Evolutionary conservation across 2,329 filamentous ascomycete species (phyloP).

Genomic region (Colletotrichum gloeosporioides): DNA sequence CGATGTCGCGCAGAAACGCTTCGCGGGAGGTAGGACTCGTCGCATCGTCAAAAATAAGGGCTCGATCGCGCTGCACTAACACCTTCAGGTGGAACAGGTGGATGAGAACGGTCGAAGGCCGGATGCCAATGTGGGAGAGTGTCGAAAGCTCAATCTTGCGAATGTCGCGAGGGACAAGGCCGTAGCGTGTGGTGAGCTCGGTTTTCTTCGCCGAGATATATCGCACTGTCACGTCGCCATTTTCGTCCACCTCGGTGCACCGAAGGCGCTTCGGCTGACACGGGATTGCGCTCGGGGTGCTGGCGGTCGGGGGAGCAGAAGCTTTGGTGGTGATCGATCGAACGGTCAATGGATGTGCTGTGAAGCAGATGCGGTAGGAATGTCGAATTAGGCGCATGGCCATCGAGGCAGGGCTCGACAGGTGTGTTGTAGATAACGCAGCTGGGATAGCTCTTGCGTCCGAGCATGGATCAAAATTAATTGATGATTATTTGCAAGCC

Average conservation of each 20-base stretch:
- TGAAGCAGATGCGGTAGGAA: background rate
- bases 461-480: background rate
- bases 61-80: conserved; percentile 91
- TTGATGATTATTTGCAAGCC: background rate
- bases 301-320: background rate
- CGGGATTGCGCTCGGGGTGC: background rate
- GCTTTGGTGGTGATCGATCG: background rate
- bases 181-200: conserved; percentile 92
- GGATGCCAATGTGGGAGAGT: conserved; percentile 91
- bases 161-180: conserved; percentile 88
- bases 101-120: conserved; percentile 89
- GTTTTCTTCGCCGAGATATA: conserved; percentile 97
- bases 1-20: conserved; percentile 95
- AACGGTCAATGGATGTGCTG: background rate
- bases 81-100: conserved; percentile 94
- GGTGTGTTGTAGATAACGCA: background rate
- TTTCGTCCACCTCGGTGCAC: conserved; percentile 93
- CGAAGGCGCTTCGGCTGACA: conserved; percentile 59
- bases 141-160: conserved; percentile 97
- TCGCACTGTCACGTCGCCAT: conserved; percentile 89
- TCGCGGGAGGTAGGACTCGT: conserved; percentile 94
- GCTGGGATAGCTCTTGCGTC: background rate
- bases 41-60: conserved; percentile 93
- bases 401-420: background rate
- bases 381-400: background rate